A percentile compares a stretch with the other conserved stretches of the same genome.
These are phyloP conservation scores for Mucor circinelloides DNA, from an alignment of 371 early-diverging fungal genomes.

Conservation along the genomic window DNA sequence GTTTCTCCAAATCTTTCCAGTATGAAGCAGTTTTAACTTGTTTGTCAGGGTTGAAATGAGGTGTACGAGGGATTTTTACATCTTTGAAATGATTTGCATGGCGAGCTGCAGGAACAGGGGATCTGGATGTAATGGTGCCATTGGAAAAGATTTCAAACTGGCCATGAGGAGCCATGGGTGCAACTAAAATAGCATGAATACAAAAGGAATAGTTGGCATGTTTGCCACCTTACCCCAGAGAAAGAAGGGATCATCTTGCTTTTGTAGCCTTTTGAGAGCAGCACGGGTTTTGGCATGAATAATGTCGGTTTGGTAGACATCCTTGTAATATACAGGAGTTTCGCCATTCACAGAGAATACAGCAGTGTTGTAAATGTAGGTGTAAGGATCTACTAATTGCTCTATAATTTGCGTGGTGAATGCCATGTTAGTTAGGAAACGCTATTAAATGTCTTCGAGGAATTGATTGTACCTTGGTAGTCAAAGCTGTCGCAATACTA, in stretches of 20 bases:
- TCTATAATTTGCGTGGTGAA: constrained; percentile 27
- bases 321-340: constrained; percentile 46
- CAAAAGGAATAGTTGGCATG: background rate
- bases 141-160: constrained; percentile 31
- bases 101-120: constrained; percentile 54
- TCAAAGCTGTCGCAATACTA: constrained; percentile 19
- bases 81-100: constrained; percentile 56
- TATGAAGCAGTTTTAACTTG: constrained; percentile 60
- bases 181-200: background rate
- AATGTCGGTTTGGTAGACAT: constrained; percentile 65
- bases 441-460: background rate
- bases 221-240: constrained; percentile 36
- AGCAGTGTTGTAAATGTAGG: constrained; percentile 60
- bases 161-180: constrained; percentile 43
- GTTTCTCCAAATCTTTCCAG: constrained; percentile 48
- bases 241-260: constrained; percentile 59
- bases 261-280: constrained; percentile 46
- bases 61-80: constrained; percentile 59
- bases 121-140: constrained; percentile 31
- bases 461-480: constrained; percentile 15
- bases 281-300: constrained; percentile 59
- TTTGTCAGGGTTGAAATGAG: constrained; percentile 60
- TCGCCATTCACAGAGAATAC: constrained; percentile 64
- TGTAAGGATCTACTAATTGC: constrained; percentile 64
- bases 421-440: background rate